Conservation (phyloP, 2,329 filamentous ascomycete species). For the Lecanicillium sp. region DNA sequence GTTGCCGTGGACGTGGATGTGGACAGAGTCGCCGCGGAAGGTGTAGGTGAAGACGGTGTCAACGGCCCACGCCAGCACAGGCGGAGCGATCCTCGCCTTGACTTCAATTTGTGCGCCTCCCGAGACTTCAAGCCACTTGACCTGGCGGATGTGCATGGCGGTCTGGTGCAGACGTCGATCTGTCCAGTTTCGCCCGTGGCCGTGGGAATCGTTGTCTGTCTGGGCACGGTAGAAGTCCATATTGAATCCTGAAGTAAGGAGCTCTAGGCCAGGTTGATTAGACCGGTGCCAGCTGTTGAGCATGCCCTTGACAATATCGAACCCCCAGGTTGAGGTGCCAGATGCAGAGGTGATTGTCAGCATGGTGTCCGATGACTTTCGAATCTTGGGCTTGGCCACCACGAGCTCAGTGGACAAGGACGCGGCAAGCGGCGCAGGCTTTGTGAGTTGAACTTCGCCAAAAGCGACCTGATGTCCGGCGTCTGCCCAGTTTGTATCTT, state of each 20-base stretch:
- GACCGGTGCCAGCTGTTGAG: slow-evolving; percentile 33
- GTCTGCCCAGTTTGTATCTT: slow-evolving; percentile 42
- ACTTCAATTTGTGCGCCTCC: slow-evolving; percentile 33
- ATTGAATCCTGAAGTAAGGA: slow-evolving; percentile 35
- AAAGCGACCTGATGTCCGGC: slow-evolving; percentile 45
- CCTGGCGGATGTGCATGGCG: slow-evolving; percentile 30
- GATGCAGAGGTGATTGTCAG: slow-evolving; percentile 27
- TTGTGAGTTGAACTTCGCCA: slow-evolving; percentile 35
- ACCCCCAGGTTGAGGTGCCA: slow-evolving; percentile 31
- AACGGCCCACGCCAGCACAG: slow-evolving; percentile 54
- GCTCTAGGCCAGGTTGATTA: slow-evolving; percentile 20
- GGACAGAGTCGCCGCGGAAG: slow-evolving; percentile 40
- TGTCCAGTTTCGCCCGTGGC: slow-evolving; percentile 51
- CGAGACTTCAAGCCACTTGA: slow-evolving; percentile 23
- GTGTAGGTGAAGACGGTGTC: slow-evolving; percentile 46
- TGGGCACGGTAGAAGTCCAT: slow-evolving; percentile 56
- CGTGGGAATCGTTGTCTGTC: slow-evolving; percentile 57
- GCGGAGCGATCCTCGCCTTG: slow-evolving; percentile 50
- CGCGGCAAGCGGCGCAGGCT: slow-evolving; percentile 20
- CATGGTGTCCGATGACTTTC: slow-evolving; percentile 7
- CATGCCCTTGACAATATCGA: slow-evolving; percentile 34
- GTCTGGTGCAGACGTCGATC: slow-evolving; percentile 38
- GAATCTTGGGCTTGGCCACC: slow-evolving; percentile 16
- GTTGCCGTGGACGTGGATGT: slow-evolving; percentile 40
- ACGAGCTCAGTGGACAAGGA: slow-evolving; percentile 11